Evolutionary conservation across 2,329 filamentous ascomycete species (phyloP), one percentile per base, ranked within the genome.

Genomic region (Aspergillus sp.): DNA sequence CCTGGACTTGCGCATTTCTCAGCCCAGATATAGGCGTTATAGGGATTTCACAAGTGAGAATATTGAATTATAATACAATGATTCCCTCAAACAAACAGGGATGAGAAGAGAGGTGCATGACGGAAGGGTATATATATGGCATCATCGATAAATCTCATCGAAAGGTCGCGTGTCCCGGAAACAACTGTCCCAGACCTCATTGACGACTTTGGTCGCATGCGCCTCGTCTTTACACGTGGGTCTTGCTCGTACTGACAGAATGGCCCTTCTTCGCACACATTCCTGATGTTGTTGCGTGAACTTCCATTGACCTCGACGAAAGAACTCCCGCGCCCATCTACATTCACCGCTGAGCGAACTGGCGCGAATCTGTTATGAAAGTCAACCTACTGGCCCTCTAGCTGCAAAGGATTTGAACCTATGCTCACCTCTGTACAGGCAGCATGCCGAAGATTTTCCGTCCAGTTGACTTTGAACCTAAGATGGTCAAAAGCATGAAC

Each of bases 171-270:
- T 98, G 77, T 99, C 95, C 54, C 86, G 81, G 75, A 96, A 99
- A 76, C 95, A 99, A 69, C 92, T 97, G 67, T 96, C 93, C 92
- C 94, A 99, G n/a, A 99, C 95, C 77, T 96, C 89, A 77, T 98
- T 95, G 59, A 99, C 92, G 26, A 96, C 88, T 78, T 90, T 91
- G 54, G 87, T 85, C 4, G 95, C 95, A 67, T 98, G 91, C 14
- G 88, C 87, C 69, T 96, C 88, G 75, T 96, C 90, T 75, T 90
- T 91, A 73, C 93, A 95, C 51, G 84, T 83, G 16, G 92, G 92
- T 62, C 95, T 83, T 36, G 85, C 87, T 80, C 87, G 85, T 67
- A 99, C 86, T 22, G 91, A 96, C 66, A 90, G 79, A 36, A 92
- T 87, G 11, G 95, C 95, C 67, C 95, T 83, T 71, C 86, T 81